These are phyloP conservation scores for Xylaria longipes DNA, from an alignment of 495 filamentous ascomycete genomes.

Conservation along the genomic window DNA sequence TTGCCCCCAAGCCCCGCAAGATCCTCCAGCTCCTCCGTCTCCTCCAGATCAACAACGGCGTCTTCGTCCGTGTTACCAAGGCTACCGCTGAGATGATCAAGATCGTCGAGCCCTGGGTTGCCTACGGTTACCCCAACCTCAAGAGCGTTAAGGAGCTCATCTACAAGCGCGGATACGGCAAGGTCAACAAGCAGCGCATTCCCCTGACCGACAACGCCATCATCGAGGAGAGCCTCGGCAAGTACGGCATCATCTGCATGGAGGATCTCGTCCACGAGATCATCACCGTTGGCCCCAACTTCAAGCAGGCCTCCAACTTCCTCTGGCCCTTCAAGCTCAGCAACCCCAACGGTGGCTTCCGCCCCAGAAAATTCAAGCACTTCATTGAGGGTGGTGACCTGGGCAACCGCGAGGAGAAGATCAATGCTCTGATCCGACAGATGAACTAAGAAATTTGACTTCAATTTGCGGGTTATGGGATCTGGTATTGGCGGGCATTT, in stretches of 20 bases:
- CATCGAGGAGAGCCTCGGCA: conserved; percentile 94
- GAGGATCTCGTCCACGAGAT: conserved; percentile 99
- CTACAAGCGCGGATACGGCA: conserved; percentile 99
- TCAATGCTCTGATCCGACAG: conserved; percentile 93
- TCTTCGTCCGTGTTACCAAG: conserved; percentile 97
- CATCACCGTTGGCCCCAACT: conserved; percentile 97
- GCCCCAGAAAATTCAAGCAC: conserved; percentile 96
- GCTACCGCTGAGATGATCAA: conserved; percentile 97
- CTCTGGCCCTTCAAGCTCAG: conserved; percentile 99
- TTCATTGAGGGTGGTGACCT: conserved; percentile 98
- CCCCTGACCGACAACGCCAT: conserved; percentile 96
- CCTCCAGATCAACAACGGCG: conserved; percentile 99
- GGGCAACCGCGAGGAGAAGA: conserved; percentile 98
- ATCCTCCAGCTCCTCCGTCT: conserved; percentile 98
- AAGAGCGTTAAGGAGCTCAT: conserved; percentile 98
- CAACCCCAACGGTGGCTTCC: conserved; percentile 96
- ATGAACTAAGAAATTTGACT: conserved; percentile 79
- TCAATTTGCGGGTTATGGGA: conserved; percentile 35
- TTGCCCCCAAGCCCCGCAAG: conserved; percentile 99
- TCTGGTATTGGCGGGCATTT: conserved; percentile 46
- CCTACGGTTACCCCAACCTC: conserved; percentile 98
- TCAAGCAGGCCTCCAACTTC: conserved; percentile 99
- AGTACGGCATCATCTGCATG: conserved; percentile 99
- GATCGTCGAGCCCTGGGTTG: conserved; percentile 96
- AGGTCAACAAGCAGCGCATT: conserved; percentile 95